Base-by-base conservation (phyloP, 306 rosid genomes). In the Cucurbita maxima region DNA sequence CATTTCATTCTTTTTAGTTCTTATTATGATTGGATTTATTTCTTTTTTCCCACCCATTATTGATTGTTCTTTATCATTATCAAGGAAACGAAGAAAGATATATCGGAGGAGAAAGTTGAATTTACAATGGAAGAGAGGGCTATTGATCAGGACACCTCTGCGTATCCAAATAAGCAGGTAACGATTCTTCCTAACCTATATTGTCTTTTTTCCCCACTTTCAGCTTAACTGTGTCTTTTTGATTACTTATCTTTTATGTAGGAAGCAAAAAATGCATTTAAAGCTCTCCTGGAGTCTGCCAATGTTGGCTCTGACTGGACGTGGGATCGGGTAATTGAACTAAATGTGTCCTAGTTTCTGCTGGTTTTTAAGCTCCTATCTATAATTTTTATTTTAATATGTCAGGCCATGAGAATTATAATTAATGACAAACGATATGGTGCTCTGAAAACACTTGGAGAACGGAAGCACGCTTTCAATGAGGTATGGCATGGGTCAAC, bases 221-320 rank as follows among this genome's bases (percentile, higher is more conserved):
- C 64, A 58, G 47, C 59, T 71, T 58, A 78, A 70, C 50, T 48
- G 12, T 66, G 20, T 74, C 38, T 63, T 50, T 22, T 18, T 5
- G 55, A 11, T 85, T 77, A 69, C 7, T 8, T n/a, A 19, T 45
- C 57, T 76, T 71, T 38, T 20, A 80, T 34, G 64, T 52, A 92
- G 98, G 98, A 92, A 83, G 98, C 96, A 55, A 90, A 92, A 84
- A 86, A 84, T 74, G 91, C 92, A 72, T 92, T 92, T 77, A 90
- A 88, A 87, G 81, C 87, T 52, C 91, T 92, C 72, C 66, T 92
- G 88, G 96, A 88, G 82, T 84, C 91, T 67, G 84, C 90, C 47
- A 90, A 88, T 81, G 84, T 92, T 82, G 93, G 96, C 60, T 88
- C 96, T 77, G 98, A 90, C 78, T 92, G 96, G 96, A 90, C 88